A percentile compares a stretch with the other conserved stretches of the same genome.
phyloP scores from a whole-genome alignment of 1,284 basidiomycete genomes.

The Cryptococcus jaspeensis region DNA sequence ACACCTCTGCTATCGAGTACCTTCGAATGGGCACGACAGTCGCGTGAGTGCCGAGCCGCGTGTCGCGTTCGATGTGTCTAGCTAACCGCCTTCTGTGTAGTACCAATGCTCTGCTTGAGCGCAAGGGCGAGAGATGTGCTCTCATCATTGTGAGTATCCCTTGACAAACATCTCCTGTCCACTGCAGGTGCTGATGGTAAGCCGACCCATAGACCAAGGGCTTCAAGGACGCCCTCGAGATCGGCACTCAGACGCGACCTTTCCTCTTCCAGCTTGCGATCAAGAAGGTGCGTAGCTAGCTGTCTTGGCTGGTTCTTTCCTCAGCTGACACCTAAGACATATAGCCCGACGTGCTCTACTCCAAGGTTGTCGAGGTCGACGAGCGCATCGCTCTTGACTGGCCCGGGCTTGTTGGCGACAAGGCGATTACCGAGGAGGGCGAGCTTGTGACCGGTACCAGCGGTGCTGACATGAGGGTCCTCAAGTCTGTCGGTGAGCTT shows the following conservation, averaged over 20 bases:
- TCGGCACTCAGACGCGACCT: constrained; percentile 60
- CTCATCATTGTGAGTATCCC: constrained; percentile 65
- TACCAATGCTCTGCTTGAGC: constrained; percentile 91
- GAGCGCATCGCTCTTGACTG: constrained; percentile 89
- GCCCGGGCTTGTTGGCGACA: constrained; percentile 29
- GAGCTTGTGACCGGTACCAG: constrained; percentile 37
- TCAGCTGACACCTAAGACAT: constrained; percentile 41
- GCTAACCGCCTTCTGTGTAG: too few relatives aligned
- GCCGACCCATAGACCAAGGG: constrained; percentile 69
- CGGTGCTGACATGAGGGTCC: constrained; percentile 84
- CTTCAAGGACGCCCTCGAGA: constrained; percentile 51
- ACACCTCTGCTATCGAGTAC: constrained; percentile 29
- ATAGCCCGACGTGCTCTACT: constrained; percentile 54
- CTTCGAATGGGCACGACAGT: constrained; percentile 52
- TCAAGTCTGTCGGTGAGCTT: constrained; percentile 54
- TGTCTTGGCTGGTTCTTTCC: constrained; percentile 78
- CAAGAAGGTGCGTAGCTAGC: constrained; percentile 74
- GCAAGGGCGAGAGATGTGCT: constrained; percentile 88
- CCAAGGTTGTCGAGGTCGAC: constrained; percentile 54
- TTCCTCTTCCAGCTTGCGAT: constrained; percentile 83
- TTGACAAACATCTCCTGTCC: neutral
- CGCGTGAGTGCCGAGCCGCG: constrained; percentile 50
- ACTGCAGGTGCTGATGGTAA: neutral
- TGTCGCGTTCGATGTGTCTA: too few relatives aligned
- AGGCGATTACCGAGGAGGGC: constrained; percentile 21